Conservation (phyloP, 2,329 filamentous ascomycete species). For the Talaromyces piceae region DNA sequence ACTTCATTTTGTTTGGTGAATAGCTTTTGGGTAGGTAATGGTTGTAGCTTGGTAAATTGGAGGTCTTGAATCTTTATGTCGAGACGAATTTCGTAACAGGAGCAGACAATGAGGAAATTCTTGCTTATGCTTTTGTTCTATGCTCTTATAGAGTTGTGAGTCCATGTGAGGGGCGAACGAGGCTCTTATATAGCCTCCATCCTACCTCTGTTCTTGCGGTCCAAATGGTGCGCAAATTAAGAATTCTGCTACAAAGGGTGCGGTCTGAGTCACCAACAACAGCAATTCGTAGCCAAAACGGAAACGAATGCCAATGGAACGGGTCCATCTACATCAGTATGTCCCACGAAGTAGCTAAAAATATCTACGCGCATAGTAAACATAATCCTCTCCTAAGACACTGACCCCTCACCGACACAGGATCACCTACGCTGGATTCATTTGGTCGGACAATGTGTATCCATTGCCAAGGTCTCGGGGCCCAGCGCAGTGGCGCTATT, state of each 20-base stretch:
- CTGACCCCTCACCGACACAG: background rate
- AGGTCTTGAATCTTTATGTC: background rate
- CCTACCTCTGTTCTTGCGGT: background rate
- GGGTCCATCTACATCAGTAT: too few relatives aligned
- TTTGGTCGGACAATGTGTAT: too few relatives aligned
- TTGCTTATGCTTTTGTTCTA: too few relatives aligned
- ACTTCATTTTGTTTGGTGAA: background rate
- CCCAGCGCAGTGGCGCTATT: too few relatives aligned
- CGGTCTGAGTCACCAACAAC: background rate
- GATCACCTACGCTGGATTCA: background rate
- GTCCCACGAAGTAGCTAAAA: background rate
- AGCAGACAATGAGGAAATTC: too few relatives aligned
- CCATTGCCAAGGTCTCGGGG: too few relatives aligned
- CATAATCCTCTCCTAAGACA: background rate
- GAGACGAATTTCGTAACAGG: too few relatives aligned
- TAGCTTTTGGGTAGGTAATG: too few relatives aligned
- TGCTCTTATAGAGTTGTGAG: too few relatives aligned
- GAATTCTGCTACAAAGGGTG: background rate
- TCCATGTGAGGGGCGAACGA: background rate
- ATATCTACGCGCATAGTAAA: background rate
- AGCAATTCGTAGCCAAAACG: background rate
- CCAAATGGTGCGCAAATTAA: background rate
- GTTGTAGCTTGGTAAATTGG: background rate
- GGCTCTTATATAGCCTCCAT: background rate
- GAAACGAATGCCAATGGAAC: too few relatives aligned